Evolutionary conservation across 2,329 filamentous ascomycete species (phyloP).

Genomic region (Fonsecaea pedrosoi): DNA sequence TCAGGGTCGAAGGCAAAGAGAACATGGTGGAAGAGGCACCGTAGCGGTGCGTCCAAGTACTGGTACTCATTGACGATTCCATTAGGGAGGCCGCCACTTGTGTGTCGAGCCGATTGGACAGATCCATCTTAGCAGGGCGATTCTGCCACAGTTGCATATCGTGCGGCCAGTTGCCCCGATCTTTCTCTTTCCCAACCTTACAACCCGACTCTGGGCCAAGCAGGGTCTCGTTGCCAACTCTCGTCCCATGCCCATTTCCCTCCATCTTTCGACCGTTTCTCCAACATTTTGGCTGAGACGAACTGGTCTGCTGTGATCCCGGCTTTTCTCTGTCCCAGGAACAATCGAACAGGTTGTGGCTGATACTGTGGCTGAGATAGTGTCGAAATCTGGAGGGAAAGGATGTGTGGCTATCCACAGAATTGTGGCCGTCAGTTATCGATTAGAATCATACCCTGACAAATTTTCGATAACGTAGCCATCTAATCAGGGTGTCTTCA

Average conservation of each 20-base stretch:
- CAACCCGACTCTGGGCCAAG: background rate
- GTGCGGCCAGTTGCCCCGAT: constrained; percentile 5
- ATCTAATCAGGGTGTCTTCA: background rate
- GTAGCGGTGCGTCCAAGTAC: background rate
- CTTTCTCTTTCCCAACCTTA: constrained; percentile 5
- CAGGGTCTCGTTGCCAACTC: constrained; percentile 4
- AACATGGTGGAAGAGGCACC: background rate
- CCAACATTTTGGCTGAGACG: background rate
- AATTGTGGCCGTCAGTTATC: constrained; percentile 5
- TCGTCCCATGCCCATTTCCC: background rate
- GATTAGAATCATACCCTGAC: constrained; percentile 7
- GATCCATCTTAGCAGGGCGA: constrained; percentile 7
- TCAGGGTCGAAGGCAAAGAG: background rate
- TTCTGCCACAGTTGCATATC: constrained; percentile 7
- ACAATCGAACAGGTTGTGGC: background rate
- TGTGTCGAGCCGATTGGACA: constrained; percentile 9
- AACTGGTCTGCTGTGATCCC: background rate
- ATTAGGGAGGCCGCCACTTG: constrained; percentile 12
- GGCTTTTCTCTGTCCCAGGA: background rate
- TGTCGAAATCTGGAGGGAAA: background rate
- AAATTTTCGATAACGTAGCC: constrained; percentile 1
- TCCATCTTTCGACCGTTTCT: background rate
- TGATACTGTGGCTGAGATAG: constrained; percentile 10
- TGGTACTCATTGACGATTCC: background rate
- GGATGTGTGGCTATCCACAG: constrained; percentile 9